Evolutionary conservation across 371 early-diverging fungal genomes (phyloP).

Genomic region (Parasitella parasitica): DNA sequence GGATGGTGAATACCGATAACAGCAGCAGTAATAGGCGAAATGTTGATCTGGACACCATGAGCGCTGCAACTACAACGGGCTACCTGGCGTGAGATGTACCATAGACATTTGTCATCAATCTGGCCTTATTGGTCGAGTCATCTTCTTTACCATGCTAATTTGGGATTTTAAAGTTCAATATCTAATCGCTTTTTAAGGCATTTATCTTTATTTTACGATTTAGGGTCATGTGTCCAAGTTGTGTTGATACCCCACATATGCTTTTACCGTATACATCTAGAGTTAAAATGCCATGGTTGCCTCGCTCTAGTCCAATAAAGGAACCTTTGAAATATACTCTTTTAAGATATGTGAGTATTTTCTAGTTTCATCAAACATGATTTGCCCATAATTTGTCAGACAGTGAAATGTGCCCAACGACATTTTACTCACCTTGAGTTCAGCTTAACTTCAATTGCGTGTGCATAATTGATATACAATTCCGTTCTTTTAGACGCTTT

Average conservation of each 20-base stretch:
- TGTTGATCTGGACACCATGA: neutral
- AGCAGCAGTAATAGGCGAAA: no score
- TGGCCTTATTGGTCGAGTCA: neutral
- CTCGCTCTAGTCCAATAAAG: neutral
- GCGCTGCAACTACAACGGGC: neutral
- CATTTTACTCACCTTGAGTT: no score
- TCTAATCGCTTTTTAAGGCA: neutral
- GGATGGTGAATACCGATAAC: slow-evolving; percentile 8
- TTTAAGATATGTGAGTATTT: neutral
- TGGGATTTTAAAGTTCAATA: slow-evolving; percentile 4
- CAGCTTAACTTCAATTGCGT: no score
- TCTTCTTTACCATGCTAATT: slow-evolving; percentile 5
- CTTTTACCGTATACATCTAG: neutral
- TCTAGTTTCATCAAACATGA: neutral
- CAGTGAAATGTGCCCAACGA: no score
- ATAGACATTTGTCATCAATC: slow-evolving; percentile 9
- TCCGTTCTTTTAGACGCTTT: no score
- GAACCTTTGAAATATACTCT: neutral
- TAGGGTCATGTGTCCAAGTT: neutral
- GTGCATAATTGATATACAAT: no score
- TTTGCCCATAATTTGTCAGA: neutral
- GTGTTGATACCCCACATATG: neutral
- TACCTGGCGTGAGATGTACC: slow-evolving; percentile 5
- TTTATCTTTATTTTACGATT: neutral
- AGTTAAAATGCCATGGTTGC: neutral